Conservation (phyloP, 2,329 filamentous ascomycete species). For the Aspergillus sp. region DNA sequence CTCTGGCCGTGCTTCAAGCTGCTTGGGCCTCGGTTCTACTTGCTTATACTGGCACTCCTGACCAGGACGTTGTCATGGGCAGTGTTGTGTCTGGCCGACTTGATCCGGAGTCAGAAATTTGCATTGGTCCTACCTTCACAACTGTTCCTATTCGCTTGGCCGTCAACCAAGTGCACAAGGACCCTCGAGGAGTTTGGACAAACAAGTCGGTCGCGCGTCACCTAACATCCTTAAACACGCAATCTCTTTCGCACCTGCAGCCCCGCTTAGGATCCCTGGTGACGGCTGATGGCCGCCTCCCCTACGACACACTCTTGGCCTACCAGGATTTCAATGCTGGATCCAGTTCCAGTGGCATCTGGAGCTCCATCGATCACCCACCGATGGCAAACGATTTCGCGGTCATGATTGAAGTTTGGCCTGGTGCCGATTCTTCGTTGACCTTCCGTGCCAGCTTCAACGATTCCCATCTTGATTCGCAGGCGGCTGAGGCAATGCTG, state of each 20-base stretch:
- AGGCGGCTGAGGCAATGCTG: conserved; percentile 26
- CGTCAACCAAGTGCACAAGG: conserved; percentile 16
- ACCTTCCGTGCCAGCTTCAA: conserved; percentile 30
- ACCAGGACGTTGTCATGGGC: conserved; percentile 35
- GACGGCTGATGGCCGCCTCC: conserved; percentile 25
- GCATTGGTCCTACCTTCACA: conserved; percentile 37
- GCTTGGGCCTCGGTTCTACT: conserved; percentile 37
- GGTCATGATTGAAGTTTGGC: conserved; percentile 34
- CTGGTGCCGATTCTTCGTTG: conserved; percentile 20
- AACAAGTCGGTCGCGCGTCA: conserved; percentile 24
- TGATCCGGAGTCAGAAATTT: conserved; percentile 22
- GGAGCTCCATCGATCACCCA: conserved; percentile 21
- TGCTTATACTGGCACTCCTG: conserved; percentile 32
- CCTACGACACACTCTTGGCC: conserved; percentile 38
- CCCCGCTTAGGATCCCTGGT: conserved; percentile 23
- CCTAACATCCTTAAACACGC: conserved; percentile 25
- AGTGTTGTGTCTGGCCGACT: conserved; percentile 35
- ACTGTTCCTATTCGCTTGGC: conserved; percentile 34
- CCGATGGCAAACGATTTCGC: conserved; percentile 33
- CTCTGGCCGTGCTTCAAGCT: conserved; percentile 37
- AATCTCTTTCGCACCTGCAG: conserved; percentile 24
- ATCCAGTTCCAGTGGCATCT: conserved; percentile 13
- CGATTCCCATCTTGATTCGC: conserved; percentile 22
- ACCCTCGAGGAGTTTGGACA: conserved; percentile 11
- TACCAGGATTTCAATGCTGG: conserved; percentile 32